Evolutionary conservation across 306 rosid genomes (phyloP), one percentile per base, ranked within the genome.

Genomic region (Ammopiptanthus mongolicus): DNA sequence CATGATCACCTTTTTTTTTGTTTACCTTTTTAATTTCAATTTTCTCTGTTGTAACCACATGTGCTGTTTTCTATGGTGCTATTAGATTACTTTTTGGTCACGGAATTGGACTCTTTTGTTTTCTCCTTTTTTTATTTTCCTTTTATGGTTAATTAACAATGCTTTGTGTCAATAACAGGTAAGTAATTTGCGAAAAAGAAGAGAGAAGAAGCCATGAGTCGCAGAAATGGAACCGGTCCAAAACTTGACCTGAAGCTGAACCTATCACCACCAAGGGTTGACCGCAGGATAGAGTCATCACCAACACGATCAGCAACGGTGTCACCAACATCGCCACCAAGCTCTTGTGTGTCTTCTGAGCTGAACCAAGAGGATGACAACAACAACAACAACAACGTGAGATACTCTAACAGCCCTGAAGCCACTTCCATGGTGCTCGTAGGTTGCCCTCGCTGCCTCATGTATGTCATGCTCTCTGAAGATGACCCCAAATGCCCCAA

Each of bases 391-490:
- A 52, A 6, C 57, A 52, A 46, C 29, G 33, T 33, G 8, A 47
- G 83, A 79, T 77, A 90, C 77, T 78, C 90, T 0, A 79, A 83
- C 82, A 92, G 97, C 90, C 97, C 99, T 1, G 99, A 95, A 77
- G 92, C 90, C 3, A 92, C 89, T 4, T 95, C 99, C 21, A 95
- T 95, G 97, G 85, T 92, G 65, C 82, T 95, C 0, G 97, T 90
- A 0, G 99, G 99, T 0, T 95, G 99, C 51, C 99, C 97, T 0
- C 87, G 97, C 34, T 95, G 99, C 76, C 97, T 95, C 65, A 89
- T 95, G 97, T 95, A 91, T 28, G 99, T 95, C 22, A 95, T 95
- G 99, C 97, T 95, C n/a, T 88, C 97, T 0, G 96, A 95, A 44
- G 84, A 85, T 29, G 99, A 95, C 18, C 97, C 97, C 0, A 95